Conservation (phyloP, 1,284 basidiomycete species). For the Leccinum subatratum region DNA sequence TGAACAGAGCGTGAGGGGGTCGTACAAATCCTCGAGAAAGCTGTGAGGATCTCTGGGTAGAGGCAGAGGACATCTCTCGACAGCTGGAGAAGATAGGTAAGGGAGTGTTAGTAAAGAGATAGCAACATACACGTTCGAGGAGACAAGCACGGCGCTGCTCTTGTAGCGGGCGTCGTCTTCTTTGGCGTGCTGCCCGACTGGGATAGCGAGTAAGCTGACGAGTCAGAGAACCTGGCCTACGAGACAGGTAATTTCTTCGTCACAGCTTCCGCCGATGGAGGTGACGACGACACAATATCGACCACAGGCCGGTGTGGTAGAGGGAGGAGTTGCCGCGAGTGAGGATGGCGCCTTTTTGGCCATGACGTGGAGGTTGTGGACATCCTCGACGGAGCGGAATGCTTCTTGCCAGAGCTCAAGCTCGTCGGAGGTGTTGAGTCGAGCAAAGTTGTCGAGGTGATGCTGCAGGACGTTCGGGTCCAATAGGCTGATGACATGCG, state of each 20-base stretch:
- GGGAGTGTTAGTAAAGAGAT: background rate
- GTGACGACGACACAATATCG: constrained; percentile 73
- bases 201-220: constrained; percentile 90
- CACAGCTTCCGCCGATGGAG: constrained; percentile 62
- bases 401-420: too few species aligned
- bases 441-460: too few species aligned
- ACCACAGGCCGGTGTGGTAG: constrained; percentile 97
- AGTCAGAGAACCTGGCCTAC: constrained; percentile 81
- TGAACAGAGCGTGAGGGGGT: constrained; percentile 81
- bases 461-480: too few species aligned
- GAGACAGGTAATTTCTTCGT: constrained; percentile 77
- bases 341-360: constrained; percentile 60
- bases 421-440: too few species aligned
- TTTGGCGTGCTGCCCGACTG: constrained; percentile 70
- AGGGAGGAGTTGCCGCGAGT: constrained; percentile 81
- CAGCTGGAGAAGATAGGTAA: constrained; percentile 44
- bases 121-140: constrained; percentile 71
- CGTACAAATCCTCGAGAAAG: constrained; percentile 31
- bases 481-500: constrained; percentile 23
- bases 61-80: constrained; percentile 84
- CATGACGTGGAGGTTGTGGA: too few species aligned
- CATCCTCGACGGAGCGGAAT: too few species aligned
- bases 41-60: constrained; percentile 33
- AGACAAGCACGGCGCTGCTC: constrained; percentile 83
- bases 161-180: constrained; percentile 74